A percentile compares a stretch with the other conserved stretches of the same genome.
Conservation (phyloP, 768 basidiomycete species). For the Scleroderma bovista region DNA sequence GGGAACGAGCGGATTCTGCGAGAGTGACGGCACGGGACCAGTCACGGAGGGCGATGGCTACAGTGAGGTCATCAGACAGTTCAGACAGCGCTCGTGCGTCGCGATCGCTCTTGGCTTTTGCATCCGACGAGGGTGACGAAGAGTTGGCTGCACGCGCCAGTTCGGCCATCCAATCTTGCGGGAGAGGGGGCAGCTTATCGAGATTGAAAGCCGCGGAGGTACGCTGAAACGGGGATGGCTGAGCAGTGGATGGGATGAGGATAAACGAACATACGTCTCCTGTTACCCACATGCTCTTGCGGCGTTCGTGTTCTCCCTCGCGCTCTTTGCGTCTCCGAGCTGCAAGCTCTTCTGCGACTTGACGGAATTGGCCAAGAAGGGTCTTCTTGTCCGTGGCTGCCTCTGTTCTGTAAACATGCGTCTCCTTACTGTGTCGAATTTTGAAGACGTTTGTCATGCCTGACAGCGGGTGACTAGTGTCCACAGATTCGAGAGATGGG, state of each 20-base stretch:
- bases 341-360: slow-evolving; percentile 87
- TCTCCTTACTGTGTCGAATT: slow-evolving; percentile 88
- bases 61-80: slow-evolving; percentile 86
- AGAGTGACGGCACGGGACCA: slow-evolving; percentile 86
- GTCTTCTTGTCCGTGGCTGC: slow-evolving; percentile 77
- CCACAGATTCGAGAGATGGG: not conserved
- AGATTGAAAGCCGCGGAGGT: slow-evolving; percentile 28
- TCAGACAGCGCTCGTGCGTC: slow-evolving; percentile 87
- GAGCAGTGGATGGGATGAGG: not conserved
- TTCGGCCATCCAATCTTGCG: slow-evolving; percentile 69
- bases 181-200: slow-evolving; percentile 50
- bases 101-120: slow-evolving; percentile 71
- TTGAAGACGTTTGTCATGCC: slow-evolving; percentile 97
- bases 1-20: slow-evolving; percentile 79
- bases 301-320: slow-evolving; percentile 86
- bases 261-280: slow-evolving; percentile 33
- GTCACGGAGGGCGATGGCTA: slow-evolving; percentile 82
- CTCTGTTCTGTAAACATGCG: slow-evolving; percentile 89
- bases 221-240: slow-evolving; percentile 21
- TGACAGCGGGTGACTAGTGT: slow-evolving; percentile 16
- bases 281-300: slow-evolving; percentile 66
- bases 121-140: slow-evolving; percentile 34
- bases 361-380: slow-evolving; percentile 79
- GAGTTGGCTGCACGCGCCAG: slow-evolving; percentile 51
- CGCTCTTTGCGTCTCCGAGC: slow-evolving; percentile 89